Conservation (phyloP, 192 early-diverging fungal species). For the Kickxella alabastrina region DNA sequence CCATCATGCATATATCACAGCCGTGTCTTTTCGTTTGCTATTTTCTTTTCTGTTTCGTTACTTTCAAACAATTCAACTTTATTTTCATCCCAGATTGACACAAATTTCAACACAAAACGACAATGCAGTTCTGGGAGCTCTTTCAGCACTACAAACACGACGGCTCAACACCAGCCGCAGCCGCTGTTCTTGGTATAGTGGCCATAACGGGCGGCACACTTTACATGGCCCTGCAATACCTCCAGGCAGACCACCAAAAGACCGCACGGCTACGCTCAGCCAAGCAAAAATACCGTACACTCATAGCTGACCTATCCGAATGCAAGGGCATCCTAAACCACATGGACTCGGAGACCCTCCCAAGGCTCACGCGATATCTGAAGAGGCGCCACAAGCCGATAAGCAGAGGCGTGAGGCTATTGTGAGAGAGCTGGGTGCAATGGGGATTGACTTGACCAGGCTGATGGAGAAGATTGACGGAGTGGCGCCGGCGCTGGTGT, state of each 20-base stretch:
- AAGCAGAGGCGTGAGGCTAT: conserved; percentile 8
- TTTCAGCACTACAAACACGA: conserved; percentile 1
- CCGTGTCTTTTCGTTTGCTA: no score
- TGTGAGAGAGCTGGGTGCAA: conserved; percentile 14
- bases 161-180: conserved; percentile 8
- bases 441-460: conserved; percentile 24
- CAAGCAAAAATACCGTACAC: conserved; percentile 19
- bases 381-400: neutral
- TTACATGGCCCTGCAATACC: conserved; percentile 14
- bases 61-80: no score
- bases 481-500: conserved; percentile 38
- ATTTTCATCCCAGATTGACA: no score
- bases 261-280: conserved; percentile 25
- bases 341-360: conserved; percentile 23
- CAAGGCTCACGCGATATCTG: conserved; percentile 13
- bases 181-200: conserved; percentile 9
- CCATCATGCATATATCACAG: no score
- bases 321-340: conserved; percentile 31
- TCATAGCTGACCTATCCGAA: conserved; percentile 30
- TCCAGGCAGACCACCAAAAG: conserved; percentile 22
- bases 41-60: neutral
- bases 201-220: conserved; percentile 19
- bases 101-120: no score
- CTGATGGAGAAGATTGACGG: conserved; percentile 48
- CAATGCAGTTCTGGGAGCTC: conserved; percentile 5